These are phyloP conservation scores for Blastocystis sp. DNA, from an alignment of 352 stramenopile species.

Conservation along the genomic window DNA sequence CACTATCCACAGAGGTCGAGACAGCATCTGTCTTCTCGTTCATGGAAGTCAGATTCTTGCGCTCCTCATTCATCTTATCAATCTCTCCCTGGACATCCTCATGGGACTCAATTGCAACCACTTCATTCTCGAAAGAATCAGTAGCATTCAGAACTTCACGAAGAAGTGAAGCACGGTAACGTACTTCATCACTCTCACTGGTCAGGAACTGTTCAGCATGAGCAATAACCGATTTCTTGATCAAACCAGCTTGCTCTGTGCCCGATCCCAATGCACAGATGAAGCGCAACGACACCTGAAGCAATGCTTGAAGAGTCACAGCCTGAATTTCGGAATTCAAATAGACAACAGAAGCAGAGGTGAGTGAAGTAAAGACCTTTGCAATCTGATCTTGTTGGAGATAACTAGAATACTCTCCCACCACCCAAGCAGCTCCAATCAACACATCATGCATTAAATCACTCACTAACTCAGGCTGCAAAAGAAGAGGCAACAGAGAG, in stretches of 20 bases:
- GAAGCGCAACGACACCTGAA: slow-evolving; percentile 7
- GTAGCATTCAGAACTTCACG: slow-evolving; percentile 77
- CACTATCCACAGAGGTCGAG: background rate
- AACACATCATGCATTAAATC: slow-evolving; percentile 76
- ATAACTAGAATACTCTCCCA: slow-evolving; percentile 81
- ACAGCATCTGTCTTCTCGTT: slow-evolving; percentile 67
- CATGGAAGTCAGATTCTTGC: slow-evolving; percentile 5
- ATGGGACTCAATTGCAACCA: slow-evolving; percentile 67
- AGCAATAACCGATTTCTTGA: slow-evolving; percentile 23
- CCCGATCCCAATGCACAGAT: background rate
- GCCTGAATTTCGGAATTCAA: slow-evolving; percentile 7
- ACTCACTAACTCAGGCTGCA: slow-evolving; percentile 76
- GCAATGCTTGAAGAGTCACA: slow-evolving; percentile 52
- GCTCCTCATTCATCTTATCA: slow-evolving; percentile 62
- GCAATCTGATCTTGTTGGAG: slow-evolving; percentile 3
- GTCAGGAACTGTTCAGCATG: background rate
- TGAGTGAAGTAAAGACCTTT: background rate
- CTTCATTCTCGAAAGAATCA: slow-evolving; percentile 64
- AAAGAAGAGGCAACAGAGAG: slow-evolving; percentile 84
- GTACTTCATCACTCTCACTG: slow-evolving; percentile 67
- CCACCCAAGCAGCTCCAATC: slow-evolving; percentile 90
- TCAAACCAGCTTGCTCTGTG: slow-evolving; percentile 16
- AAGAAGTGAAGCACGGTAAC: slow-evolving; percentile 77
- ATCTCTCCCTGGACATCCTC: slow-evolving; percentile 66
- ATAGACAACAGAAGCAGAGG: slow-evolving; percentile 32